Base-by-base conservation (phyloP, 1,284 basidiomycete species). In the Heterobasidion irregulare region DNA sequence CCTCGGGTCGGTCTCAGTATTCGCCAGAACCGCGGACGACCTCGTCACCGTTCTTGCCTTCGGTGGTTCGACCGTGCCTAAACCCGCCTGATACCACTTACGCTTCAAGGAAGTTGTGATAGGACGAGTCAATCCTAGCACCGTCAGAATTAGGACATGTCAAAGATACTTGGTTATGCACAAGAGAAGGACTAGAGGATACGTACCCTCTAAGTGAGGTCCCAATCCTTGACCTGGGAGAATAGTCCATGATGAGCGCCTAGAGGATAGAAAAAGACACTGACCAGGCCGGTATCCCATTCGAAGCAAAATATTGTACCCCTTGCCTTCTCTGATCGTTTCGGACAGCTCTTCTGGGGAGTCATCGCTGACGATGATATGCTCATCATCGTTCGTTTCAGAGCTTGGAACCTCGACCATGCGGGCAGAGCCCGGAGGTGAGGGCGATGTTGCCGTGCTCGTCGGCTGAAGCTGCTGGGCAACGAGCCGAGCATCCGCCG, bases 281-380 rank as follows among this genome's bases (percentile, higher is more conserved):
- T 26, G 26, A 9, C 60, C 61, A 16, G 61, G 61, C 32, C 56
- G 52, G 45, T 53, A 62, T 10, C 61, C 61, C 60, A 62, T 62
- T 13, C 60, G 52, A 43, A 62, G 43, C 16, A 62, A 55, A 2
- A 62, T 59, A n/a, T 58, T 51, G 51, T 62, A 62, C 6, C 60
- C 61, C 32, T 50, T 53, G 18, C 58, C 58, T 4, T 44, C 53
- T 47, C 10, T 54, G 9, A 50, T 47, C n/a, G 26, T 38, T 13
- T 47, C 46, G 46, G 9, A 8, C 4, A 26, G 4, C 10, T 47
- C 46, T 9, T 47, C 46, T 12, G 18, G 10, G 4, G 12, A 47
- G 16, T 47, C 26, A 10, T 47, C 46, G 10, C 10, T 13, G 12
- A 16, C n/a, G n/a, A 45, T 2, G 41, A 19, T 15, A 8, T 16